Evolutionary conservation across 2,329 filamentous ascomycete genomes (phyloP).

Genomic region (Niveomyces coronatus): DNA sequence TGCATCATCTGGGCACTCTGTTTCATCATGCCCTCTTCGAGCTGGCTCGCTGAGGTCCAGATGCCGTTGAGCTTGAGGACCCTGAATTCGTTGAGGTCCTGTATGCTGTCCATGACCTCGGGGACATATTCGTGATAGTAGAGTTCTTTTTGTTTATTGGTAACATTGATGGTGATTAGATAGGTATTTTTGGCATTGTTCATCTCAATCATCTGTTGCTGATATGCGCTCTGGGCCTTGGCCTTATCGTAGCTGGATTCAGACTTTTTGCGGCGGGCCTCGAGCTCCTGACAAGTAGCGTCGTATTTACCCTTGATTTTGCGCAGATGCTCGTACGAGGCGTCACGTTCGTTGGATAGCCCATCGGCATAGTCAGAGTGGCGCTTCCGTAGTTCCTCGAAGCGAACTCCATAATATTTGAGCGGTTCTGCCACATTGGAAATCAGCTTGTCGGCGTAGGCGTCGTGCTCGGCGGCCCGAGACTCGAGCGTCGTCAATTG

Average conservation of each 20-base stretch:
- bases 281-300: slow-evolving; percentile 83
- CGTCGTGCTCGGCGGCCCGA: slow-evolving; percentile 80
- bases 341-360: slow-evolving; percentile 80
- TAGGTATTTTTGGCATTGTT: slow-evolving; percentile 98
- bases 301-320: slow-evolving; percentile 95
- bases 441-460: slow-evolving; percentile 68
- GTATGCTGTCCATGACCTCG: slow-evolving; percentile 83
- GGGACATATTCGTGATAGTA: slow-evolving; percentile 97
- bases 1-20: slow-evolving; percentile 63
- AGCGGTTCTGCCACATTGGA: slow-evolving; percentile 78
- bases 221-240: slow-evolving; percentile 85
- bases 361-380: slow-evolving; percentile 83
- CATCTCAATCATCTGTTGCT: slow-evolving; percentile 90
- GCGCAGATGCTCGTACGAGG: slow-evolving; percentile 71
- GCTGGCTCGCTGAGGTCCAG: slow-evolving; percentile 69
- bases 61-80: slow-evolving; percentile 74
- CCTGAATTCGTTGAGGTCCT: slow-evolving; percentile 86
- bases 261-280: slow-evolving; percentile 87
- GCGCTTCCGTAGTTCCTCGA: slow-evolving; percentile 86
- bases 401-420: slow-evolving; percentile 60
- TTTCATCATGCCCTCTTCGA: slow-evolving; percentile 72
- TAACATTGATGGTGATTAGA: slow-evolving; percentile 88
- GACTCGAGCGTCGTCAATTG: slow-evolving; percentile 85
- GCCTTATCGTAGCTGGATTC: slow-evolving; percentile 90
- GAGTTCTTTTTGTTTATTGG: slow-evolving; percentile 93